Percentiles rank a stretch among this genome's conserved stretches.
Conservation (phyloP, 371 early-diverging fungal genomes). For the Polyrhizophydium stewartii region DNA sequence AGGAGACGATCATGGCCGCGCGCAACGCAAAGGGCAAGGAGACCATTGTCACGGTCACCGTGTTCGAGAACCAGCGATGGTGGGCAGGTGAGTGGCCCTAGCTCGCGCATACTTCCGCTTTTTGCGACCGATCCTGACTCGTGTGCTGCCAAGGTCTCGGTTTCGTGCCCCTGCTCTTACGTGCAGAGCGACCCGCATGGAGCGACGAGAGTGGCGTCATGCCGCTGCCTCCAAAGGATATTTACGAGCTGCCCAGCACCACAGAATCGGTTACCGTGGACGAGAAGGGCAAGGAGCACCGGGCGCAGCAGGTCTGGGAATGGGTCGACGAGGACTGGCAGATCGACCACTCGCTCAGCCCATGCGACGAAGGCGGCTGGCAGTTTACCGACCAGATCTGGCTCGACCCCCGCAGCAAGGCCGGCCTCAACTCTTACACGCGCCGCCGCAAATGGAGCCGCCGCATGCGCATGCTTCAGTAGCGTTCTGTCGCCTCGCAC, state of each 20-base stretch:
- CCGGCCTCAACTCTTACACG: slow-evolving; percentile 29
- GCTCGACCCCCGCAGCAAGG: slow-evolving; percentile 9
- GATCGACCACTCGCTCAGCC: slow-evolving; percentile 12
- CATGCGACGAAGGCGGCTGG: slow-evolving; percentile 40
- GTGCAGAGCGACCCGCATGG: slow-evolving; percentile 41
- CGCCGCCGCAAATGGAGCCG: slow-evolving; percentile 44
- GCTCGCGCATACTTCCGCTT: not conserved
- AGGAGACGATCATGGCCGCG: slow-evolving; percentile 20
- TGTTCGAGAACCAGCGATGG: slow-evolving; percentile 52
- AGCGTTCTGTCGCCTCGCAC: no score
- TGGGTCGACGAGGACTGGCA: slow-evolving; percentile 26
- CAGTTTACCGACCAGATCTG: slow-evolving; percentile 37
- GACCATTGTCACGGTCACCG: slow-evolving; percentile 16
- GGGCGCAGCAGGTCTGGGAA: not conserved
- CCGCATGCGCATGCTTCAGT: slow-evolving; percentile 17
- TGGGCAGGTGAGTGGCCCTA: slow-evolving; percentile 34
- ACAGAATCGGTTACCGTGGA: not conserved
- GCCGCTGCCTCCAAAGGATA: slow-evolving; percentile 25
- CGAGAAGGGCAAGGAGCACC: not conserved
- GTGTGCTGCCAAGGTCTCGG: slow-evolving; percentile 30
- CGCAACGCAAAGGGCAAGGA: slow-evolving; percentile 11
- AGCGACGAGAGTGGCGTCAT: slow-evolving; percentile 36
- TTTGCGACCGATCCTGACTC: not conserved
- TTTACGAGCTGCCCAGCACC: slow-evolving; percentile 22
- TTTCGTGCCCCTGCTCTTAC: slow-evolving; percentile 40